Conservation (phyloP, 2,329 filamentous ascomycete genomes). For the Alternaria brassicicola region DNA sequence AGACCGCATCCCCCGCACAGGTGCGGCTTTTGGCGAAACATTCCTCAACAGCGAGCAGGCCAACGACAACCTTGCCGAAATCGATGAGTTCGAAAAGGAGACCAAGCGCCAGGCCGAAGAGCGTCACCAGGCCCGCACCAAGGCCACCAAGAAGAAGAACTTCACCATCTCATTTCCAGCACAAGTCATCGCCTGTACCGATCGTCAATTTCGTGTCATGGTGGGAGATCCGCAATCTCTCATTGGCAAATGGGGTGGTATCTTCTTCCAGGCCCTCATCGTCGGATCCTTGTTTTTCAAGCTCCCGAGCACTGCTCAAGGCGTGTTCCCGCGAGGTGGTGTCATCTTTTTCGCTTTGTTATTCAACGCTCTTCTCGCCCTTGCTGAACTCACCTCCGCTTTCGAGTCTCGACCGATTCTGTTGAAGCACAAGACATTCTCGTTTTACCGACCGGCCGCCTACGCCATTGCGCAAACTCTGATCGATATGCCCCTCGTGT, state of each 20-base stretch:
- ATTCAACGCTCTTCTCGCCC: slow-evolving; percentile 67
- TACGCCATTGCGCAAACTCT: slow-evolving; percentile 65
- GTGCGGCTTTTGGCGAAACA: slow-evolving; percentile 60
- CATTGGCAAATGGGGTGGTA: slow-evolving; percentile 53
- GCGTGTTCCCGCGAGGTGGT: slow-evolving; percentile 65
- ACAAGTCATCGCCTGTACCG: slow-evolving; percentile 50
- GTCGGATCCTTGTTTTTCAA: slow-evolving; percentile 59
- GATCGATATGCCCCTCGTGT: slow-evolving; percentile 63
- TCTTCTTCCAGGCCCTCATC: slow-evolving; percentile 50
- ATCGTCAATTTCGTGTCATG: slow-evolving; percentile 57
- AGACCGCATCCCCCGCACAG: slow-evolving; percentile 60
- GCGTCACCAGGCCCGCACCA: slow-evolving; percentile 38
- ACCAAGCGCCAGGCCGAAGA: slow-evolving; percentile 40
- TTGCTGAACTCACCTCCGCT: slow-evolving; percentile 65
- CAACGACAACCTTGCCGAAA: slow-evolving; percentile 48
- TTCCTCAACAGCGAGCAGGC: slow-evolving; percentile 48
- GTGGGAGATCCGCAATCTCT: slow-evolving; percentile 60
- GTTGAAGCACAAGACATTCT: slow-evolving; percentile 73
- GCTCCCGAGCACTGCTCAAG: slow-evolving; percentile 58
- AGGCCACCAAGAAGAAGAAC: slow-evolving; percentile 51
- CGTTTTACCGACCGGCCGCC: slow-evolving; percentile 69
- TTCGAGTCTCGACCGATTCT: slow-evolving; percentile 70
- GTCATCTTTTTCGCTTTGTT: slow-evolving; percentile 66
- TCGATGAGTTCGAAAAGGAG: slow-evolving; percentile 49
- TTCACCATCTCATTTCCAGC: slow-evolving; percentile 48